Percentiles rank a stretch among this genome's conserved stretches.
Evolutionary conservation across 306 rosid genomes (phyloP).

Genomic region (Cicer pinnatifidum): DNA sequence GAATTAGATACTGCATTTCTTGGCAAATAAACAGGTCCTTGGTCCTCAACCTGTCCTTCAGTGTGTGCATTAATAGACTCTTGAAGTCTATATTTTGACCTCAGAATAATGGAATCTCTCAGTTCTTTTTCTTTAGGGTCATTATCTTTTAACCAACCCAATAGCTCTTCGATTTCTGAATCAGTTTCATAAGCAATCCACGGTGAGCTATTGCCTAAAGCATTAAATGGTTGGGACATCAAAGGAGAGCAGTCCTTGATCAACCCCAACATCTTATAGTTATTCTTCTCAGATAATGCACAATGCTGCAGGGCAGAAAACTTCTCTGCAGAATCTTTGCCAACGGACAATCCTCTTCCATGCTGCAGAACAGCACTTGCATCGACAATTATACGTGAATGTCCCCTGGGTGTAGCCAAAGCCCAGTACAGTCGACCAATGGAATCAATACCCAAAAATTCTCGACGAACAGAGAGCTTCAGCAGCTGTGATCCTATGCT

Average conservation of each 20-base stretch:
- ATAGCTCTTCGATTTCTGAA: slow-evolving; percentile 69
- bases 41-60: slow-evolving; percentile 56
- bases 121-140: slow-evolving; percentile 80
- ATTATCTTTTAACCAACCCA: slow-evolving; percentile 67
- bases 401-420: slow-evolving; percentile 59
- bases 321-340: slow-evolving; percentile 48
- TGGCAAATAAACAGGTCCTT: slow-evolving; percentile 43
- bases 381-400: slow-evolving; percentile 64
- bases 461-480: slow-evolving; percentile 78
- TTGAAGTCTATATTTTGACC: slow-evolving; percentile 70
- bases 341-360: slow-evolving; percentile 43
- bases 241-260: slow-evolving; percentile 52
- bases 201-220: slow-evolving; percentile 51
- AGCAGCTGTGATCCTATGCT: slow-evolving; percentile 62
- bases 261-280: slow-evolving; percentile 47
- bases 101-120: slow-evolving; percentile 73
- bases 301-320: slow-evolving; percentile 48
- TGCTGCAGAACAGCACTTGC: slow-evolving; percentile 55
- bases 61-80: slow-evolving; percentile 49
- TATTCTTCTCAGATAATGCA: slow-evolving; percentile 45
- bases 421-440: slow-evolving; percentile 82
- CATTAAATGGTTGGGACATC: slow-evolving; percentile 46
- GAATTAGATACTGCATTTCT: slow-evolving; percentile 49
- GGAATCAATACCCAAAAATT: slow-evolving; percentile 82
- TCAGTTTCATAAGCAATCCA: slow-evolving; percentile 80